Evolutionary conservation across 768 basidiomycete species (phyloP).

Genomic region (Pleurotus sapidus): DNA sequence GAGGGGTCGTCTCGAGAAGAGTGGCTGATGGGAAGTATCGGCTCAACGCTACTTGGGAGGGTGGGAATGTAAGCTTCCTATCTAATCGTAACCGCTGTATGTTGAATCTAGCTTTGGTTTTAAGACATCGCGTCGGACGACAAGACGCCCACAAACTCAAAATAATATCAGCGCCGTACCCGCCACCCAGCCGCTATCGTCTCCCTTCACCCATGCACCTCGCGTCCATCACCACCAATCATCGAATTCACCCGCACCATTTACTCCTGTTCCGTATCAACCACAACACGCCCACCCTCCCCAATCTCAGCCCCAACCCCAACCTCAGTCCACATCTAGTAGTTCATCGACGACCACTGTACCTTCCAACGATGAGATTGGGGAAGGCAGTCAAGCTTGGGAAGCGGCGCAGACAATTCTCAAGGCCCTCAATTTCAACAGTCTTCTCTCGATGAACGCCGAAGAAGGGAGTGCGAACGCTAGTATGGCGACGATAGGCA

Average conservation of each 20-base stretch:
- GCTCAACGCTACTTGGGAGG: constrained; percentile 76
- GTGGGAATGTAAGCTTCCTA: constrained; percentile 61
- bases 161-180: constrained; percentile 15
- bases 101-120: background rate
- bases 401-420: constrained; percentile 77
- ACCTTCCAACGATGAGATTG: constrained; percentile 26
- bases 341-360: constrained; percentile 11
- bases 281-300: constrained; percentile 21
- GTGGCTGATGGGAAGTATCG: constrained; percentile 70
- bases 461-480: constrained; percentile 16
- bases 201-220: constrained; percentile 64
- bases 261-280: constrained; percentile 15
- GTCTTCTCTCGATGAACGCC: constrained; percentile 39
- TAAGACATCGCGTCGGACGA: constrained; percentile 75
- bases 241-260: background rate
- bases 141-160: constrained; percentile 73
- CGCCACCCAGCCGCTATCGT: constrained; percentile 14
- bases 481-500: constrained; percentile 1
- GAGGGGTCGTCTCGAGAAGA: constrained; percentile 78
- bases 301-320: constrained; percentile 12
- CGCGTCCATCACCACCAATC: constrained; percentile 34
- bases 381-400: constrained; percentile 60
- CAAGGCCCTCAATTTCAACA: constrained; percentile 72
- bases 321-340: constrained; percentile 5
- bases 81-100: constrained; percentile 1